A percentile compares a stretch with the other conserved stretches of the same genome.
Evolutionary conservation across 2,329 filamentous ascomycete species (phyloP).

Genomic region (Raffaelea albimanens): DNA sequence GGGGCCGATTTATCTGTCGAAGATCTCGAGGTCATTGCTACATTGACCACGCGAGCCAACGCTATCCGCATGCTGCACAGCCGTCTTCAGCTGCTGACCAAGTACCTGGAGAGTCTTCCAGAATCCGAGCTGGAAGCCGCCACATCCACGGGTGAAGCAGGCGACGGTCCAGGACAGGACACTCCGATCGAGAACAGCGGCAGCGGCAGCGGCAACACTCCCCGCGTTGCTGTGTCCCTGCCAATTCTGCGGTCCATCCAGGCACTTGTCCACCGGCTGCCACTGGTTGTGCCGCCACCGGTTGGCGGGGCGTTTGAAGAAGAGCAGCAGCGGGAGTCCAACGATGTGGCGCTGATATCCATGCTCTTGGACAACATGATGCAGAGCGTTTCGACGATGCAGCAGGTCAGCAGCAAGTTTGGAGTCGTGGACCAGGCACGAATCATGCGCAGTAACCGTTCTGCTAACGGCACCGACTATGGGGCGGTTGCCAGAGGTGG

Average conservation of each 20-base stretch:
- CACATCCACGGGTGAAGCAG: too few species aligned
- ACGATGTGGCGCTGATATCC: conserved; percentile 72
- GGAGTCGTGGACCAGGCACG: conserved; percentile 39
- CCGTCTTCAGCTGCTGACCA: conserved; percentile 60
- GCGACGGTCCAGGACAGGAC: too few species aligned
- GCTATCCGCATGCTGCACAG: conserved; percentile 88
- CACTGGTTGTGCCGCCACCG: conserved; percentile 68
- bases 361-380: conserved; percentile 64
- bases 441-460: too few species aligned
- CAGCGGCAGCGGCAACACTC: conserved; percentile 15
- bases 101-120: conserved; percentile 69
- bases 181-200: too few species aligned
- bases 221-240: conserved; percentile 35
- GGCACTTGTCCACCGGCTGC: conserved; percentile 73
- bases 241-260: conserved; percentile 80
- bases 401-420: conserved; percentile 69
- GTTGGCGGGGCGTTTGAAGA: conserved; percentile 49
- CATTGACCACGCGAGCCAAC: conserved; percentile 79
- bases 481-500: too few species aligned
- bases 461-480: too few species aligned
- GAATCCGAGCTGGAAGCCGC: conserved; percentile 48
- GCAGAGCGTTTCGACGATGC: conserved; percentile 59
- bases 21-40: conserved; percentile 52
- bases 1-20: conserved; percentile 42
- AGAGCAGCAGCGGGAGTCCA: conserved; percentile 67